Base-by-base conservation (phyloP, 352 stramenopile species). In the Blastocystis sp. region DNA sequence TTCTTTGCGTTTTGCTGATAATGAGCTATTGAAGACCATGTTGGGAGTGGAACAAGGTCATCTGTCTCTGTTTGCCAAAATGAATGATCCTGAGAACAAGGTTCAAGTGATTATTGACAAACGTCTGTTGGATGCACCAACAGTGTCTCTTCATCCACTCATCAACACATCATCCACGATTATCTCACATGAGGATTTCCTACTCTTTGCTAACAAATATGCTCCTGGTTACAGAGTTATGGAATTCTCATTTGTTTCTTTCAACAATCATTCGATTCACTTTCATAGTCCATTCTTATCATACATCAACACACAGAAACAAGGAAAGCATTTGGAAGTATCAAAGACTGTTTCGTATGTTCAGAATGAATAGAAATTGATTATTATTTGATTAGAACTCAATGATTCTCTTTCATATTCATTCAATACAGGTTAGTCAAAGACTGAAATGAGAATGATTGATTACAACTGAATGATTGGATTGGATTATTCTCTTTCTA, bases 21-120 rank as follows among this genome's bases (percentile, higher is more conserved):
- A 86, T 19, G 51, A 46, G 57, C 37, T 74, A 14, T 39, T 86
- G 35, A 51, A 86, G 52, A 7, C 27, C 6, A 59, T 57, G 35
- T 46, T 86, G 51, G 57, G 61, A 24, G 75, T 86, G 57, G 24
- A 66, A 39, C 75, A 86, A 35, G 75, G 75, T 32, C 75, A 86
- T 74, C 39, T 86, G 16, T 86, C 75, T 27, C 75, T 86, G 5
- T 74, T 86, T 51, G 57, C 75, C 9, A 71, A 75, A 35, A 71
- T 86, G 7, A 86, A 86, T 51, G 75, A 86, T 29, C 7, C 24
- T 11, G 57, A 59, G 27, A 86, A 86, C 37, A 86, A 71, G 57
- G 75, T 86, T 16, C 21, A 77, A 14, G 75, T 86, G 32, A 86
- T 86, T 51, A 71, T 86, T 46, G 75, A 86, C n/a, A 86, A 86